phyloP scores from a whole-genome alignment of 257 asterid genomes.

The Marsdenia floribunda region DNA sequence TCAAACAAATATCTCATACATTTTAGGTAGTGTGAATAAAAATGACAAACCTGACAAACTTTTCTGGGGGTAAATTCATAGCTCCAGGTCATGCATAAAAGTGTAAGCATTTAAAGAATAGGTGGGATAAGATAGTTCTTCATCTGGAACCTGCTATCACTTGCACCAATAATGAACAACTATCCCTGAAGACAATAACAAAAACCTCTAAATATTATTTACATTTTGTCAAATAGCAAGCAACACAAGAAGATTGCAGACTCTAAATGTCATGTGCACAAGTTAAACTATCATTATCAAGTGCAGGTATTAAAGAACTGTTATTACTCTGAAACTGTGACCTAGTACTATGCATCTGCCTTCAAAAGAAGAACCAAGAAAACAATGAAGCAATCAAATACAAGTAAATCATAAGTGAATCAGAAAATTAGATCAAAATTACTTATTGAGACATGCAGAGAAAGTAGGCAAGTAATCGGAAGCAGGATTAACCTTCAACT shows the following conservation, averaged over 20 bases:
- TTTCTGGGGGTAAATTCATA: conserved; percentile 57
- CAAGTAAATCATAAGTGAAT: neutral
- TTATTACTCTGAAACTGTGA: neutral
- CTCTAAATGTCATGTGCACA: neutral
- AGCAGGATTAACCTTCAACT: neutral
- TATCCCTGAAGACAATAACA: conserved; percentile 7
- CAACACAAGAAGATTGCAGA: neutral
- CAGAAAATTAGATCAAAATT: neutral
- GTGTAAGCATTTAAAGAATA: conserved; percentile 17
- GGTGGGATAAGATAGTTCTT: conserved; percentile 8
- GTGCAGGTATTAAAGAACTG: neutral
- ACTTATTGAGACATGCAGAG: too few species aligned
- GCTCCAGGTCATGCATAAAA: conserved; percentile 37
- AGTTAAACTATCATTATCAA: neutral
- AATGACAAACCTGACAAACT: conserved; percentile 73
- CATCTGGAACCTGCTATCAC: conserved; percentile 9
- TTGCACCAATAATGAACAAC: conserved; percentile 1
- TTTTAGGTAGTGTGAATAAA: conserved; percentile 1
- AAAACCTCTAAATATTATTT: neutral
- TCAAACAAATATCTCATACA: neutral
- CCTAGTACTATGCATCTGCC: neutral
- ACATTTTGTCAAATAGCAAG: neutral
- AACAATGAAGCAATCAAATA: neutral
- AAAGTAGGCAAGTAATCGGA: neutral
- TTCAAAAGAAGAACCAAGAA: neutral